Evolutionary conservation across 2,329 filamentous ascomycete species (phyloP), one percentile per base, ranked within the genome.

Genomic region (Aspergillus sp.): DNA sequence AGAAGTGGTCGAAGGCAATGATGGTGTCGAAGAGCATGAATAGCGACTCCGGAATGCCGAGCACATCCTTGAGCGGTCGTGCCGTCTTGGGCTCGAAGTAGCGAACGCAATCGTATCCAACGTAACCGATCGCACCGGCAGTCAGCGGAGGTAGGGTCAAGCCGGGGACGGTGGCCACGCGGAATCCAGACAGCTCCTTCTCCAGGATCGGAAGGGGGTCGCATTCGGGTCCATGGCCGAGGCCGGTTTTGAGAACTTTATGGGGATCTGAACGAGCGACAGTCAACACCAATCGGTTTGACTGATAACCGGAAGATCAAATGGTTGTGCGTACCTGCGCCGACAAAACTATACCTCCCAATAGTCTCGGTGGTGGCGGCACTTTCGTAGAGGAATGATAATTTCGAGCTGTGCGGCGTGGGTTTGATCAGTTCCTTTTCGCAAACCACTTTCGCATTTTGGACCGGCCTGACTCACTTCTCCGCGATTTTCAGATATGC

Each of bases 81-180:
- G 88, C 88, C n/a, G 95, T 98, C 83, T 93, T 96, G 62, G 95
- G 95, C 82, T 99, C 95, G 68, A 99, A 99, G 78, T 98, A 98
- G 72, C 89, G 88, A 69, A 99, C 91, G 76, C 95, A 99, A 75
- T 99, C 95, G 73, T 99, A 99, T 55, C 93, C 93, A 6, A 98
- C 92, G 75, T 98, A 99, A 60, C 95, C 95, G 69, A 99, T 92
- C 12, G 93, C 95, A 53, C 95, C 95, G 46, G 93, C 95, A 0
- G 91, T 91, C 78, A 99, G 81, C 26, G 91, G 90, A 54, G 95
- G 95, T 42, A 99, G 83, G 69, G 85, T 85, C 70, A 98, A 80
- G 1, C 88, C 91, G 0, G 95, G 93, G 3, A 99, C 86, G 46
- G 90, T 85, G 36, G 92, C 90, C 63, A 97, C 91, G 26, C 91